Evolutionary conservation across 495 filamentous ascomycete species (phyloP), one percentile per base, ranked within the genome.

Genomic region (Durotheca rogersii): DNA sequence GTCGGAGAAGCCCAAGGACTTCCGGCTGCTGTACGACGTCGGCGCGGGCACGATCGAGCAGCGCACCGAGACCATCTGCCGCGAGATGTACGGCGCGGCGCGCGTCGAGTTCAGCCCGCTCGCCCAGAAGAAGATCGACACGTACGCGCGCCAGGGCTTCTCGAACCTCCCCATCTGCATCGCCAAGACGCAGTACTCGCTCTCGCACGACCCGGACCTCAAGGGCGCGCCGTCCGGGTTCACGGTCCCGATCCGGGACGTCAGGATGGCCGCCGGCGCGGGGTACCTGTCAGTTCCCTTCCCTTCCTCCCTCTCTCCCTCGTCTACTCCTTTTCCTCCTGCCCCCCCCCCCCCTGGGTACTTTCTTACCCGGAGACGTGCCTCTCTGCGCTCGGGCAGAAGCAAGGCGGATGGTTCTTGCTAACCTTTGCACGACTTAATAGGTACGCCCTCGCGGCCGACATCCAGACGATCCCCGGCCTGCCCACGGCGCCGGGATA

Each of bases 201-300:
- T 98, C 53, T 92, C 87, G 64, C 93, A 97, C 63, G 93, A 98
- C 67, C 86, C 90, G 9, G 81, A 85, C 15, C 78, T 98, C 51
- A 98, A 98, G 75, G 93, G 93, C 38, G 93, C 93, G n/a, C 93
- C 93, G 10, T 88, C 86, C 6, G 93, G 92, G 16, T 98, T 98
- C 67, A 95, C 88, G 4, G 87, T 98, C 15, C 93, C 93, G 7
- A 96, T 98, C 53, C 74, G 92, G 51, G 93, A 98, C 66, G 92
- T 98, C 37, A 74, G 91, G 38, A 80, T 98, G 79, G 93, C 93
- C 6, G 89, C 92, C 43, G 93, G 93, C 52, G 93, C 86, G 53
- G 93, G 93, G 58, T 93, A 94, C 67, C 73, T 96, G 79, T 89
- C 69, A 84, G 85, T 69, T 41, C 48, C 33, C 36, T 39, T n/a